phyloP scores from a whole-genome alignment of 2,329 filamentous ascomycete species.

The Cladorrhinum sp. region DNA sequence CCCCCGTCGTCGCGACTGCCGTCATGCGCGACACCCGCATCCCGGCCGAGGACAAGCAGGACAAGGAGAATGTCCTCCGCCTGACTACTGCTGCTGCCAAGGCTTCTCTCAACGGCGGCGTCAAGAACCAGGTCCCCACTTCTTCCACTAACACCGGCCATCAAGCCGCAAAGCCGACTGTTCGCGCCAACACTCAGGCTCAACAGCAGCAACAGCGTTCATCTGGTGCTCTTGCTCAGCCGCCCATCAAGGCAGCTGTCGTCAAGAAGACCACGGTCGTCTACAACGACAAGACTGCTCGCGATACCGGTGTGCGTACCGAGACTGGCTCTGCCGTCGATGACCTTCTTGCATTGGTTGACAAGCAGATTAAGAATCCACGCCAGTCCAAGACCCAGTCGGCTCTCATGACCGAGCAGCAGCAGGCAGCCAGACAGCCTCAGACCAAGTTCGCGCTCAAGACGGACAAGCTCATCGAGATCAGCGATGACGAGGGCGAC shows the following conservation, averaged over 20 bases:
- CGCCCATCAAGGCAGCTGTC: conserved; percentile 20
- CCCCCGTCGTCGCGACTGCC: conserved; percentile 26
- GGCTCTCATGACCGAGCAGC: conserved; percentile 43
- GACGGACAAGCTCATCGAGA: conserved; percentile 20
- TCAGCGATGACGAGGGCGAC: conserved; percentile 33
- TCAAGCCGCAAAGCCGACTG: conserved; percentile 9
- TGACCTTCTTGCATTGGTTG: conserved; percentile 17
- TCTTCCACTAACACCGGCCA: not conserved
- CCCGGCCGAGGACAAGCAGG: conserved; percentile 43
- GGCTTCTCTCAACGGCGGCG: not conserved
- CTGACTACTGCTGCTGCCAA: conserved; percentile 7
- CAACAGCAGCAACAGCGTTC: conserved; percentile 14
- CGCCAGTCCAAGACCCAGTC: conserved; percentile 56
- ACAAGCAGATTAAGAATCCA: conserved; percentile 31
- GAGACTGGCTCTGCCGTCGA: conserved; percentile 16
- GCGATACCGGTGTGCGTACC: conserved; percentile 5
- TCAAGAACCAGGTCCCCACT: conserved; percentile 12
- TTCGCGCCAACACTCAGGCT: conserved; percentile 11
- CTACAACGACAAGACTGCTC: conserved; percentile 28
- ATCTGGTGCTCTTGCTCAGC: conserved; percentile 17
- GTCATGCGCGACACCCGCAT: conserved; percentile 21
- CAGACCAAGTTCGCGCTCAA: conserved; percentile 41
- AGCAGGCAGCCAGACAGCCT: conserved; percentile 41
- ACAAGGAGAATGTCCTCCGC: conserved; percentile 40
- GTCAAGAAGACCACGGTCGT: conserved; percentile 30